Base-by-base conservation (phyloP, 164 flowering plant species). In the Piper betle region DNA sequence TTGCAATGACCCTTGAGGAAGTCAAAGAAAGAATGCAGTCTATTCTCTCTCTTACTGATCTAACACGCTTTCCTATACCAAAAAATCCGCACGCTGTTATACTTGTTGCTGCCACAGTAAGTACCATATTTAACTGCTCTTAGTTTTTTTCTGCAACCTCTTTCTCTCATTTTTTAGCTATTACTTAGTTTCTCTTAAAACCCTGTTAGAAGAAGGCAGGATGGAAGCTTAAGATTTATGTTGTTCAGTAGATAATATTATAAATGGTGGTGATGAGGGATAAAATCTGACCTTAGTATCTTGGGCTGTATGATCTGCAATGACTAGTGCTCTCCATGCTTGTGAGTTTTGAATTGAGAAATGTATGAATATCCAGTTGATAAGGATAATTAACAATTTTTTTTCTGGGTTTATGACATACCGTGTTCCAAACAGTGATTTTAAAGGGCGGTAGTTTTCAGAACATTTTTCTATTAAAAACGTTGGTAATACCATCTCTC, bases 51-150 rank as follows among this genome's bases (percentile, higher is more conserved):
- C 94, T 93, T 74, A 90, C 99, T 18, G 99, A 93, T 76, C 92
- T 93, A 71, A 90, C 99, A 18, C 85, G 96, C 62, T 93, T 93
- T 71, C 99, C 99, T 10, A 73, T 88, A 52, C 97, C 99, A 57
- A 93, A 88, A 77, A 86, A 80, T 64, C 97, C 97, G 37, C 59
- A 78, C 66, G 82, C 99, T 58, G 90, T 85, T 10, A 90, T 93
- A 59, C 76, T 90, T 57, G 99, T 93, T 65, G 87, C 89, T 19
- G 99, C 99, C 6, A 90, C 99, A 62, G 99, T 90, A 78, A 85
- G 97, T 82, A 48, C 57, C 55, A 41, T n/a, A 10, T 38, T 25
- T 25, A 25, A 25, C 33, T 25, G 33, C 37, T 9, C 39, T 52
- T 52, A 16, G 1, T 17, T 53, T 17, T 18, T 53, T 16, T 53